phyloP scores from a whole-genome alignment of 2,329 filamentous ascomycete genomes.

The Alternaria dauci region DNA sequence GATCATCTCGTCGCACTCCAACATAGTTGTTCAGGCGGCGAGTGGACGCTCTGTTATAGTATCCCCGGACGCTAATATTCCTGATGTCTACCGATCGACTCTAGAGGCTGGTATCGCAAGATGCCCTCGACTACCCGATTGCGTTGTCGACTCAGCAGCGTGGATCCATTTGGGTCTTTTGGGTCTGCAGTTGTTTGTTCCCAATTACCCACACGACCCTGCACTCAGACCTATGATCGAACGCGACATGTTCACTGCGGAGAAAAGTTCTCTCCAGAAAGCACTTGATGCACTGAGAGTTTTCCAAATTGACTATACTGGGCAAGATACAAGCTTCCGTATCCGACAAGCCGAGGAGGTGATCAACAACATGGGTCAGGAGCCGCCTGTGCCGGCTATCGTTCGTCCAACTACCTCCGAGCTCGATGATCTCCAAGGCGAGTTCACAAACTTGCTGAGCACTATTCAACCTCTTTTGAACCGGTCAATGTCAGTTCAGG shows the following conservation, averaged over 20 bases:
- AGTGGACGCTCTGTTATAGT: slow-evolving; percentile 15
- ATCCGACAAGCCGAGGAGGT: slow-evolving; percentile 70
- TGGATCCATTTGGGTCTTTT: slow-evolving; percentile 81
- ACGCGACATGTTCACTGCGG: slow-evolving; percentile 64
- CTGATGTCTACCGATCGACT: slow-evolving; percentile 46
- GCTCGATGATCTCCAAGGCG: slow-evolving; percentile 76
- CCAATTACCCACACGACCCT: slow-evolving; percentile 87
- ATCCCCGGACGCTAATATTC: slow-evolving; percentile 18
- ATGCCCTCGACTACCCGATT: slow-evolving; percentile 9
- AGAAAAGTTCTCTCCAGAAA: slow-evolving; percentile 63
- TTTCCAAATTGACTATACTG: slow-evolving; percentile 74
- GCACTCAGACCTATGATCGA: slow-evolving; percentile 70
- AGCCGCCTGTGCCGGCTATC: slow-evolving; percentile 71
- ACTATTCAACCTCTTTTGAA: slow-evolving; percentile 43
- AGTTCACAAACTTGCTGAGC: slow-evolving; percentile 77
- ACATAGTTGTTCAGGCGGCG: slow-evolving; percentile 20
- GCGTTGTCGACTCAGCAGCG: slow-evolving; percentile 56
- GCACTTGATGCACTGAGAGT: slow-evolving; percentile 68
- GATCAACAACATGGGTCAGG: slow-evolving; percentile 69
- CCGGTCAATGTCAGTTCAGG: slow-evolving; percentile 31
- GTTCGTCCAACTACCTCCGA: slow-evolving; percentile 75
- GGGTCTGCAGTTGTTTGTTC: slow-evolving; percentile 81
- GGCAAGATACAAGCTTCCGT: slow-evolving; percentile 72
- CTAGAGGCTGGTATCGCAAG: slow-evolving; percentile 28
- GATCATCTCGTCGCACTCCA: slow-evolving; percentile 33